A percentile compares a stretch with the other conserved stretches of the same genome.
phyloP scores from a whole-genome alignment of 805 yeast species.

The Schizosaccharomyces osmophilus region DNA sequence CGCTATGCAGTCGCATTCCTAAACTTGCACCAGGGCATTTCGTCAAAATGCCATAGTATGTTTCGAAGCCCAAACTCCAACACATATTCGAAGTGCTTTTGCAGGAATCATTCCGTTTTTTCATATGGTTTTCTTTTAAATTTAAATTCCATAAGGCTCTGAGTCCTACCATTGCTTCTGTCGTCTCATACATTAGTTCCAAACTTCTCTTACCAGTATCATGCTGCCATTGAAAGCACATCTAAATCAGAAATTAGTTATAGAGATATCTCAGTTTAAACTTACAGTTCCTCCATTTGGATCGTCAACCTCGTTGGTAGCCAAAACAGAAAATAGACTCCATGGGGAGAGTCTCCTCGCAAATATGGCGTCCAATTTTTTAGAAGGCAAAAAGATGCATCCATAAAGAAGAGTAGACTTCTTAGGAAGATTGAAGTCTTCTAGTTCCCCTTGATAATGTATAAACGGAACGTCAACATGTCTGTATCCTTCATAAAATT shows the following conservation, averaged over 20 bases:
- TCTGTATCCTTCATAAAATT: conserved; percentile 10
- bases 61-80: conserved; percentile 58
- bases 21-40: conserved; percentile 79
- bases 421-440: conserved; percentile 7
- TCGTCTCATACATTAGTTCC: conserved; percentile 60
- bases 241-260: conserved; percentile 14
- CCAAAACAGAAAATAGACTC: conserved; percentile 24
- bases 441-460: conserved; percentile 10
- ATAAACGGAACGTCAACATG: conserved; percentile 8
- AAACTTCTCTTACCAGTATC: conserved; percentile 37
- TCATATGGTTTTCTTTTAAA: neutral
- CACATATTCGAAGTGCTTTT: neutral
- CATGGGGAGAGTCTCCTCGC: conserved; percentile 34
- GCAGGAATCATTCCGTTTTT: neutral
- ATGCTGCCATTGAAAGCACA: conserved; percentile 36
- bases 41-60: conserved; percentile 65
- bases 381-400: conserved; percentile 66
- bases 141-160: conserved; percentile 45
- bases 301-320: neutral
- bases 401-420: conserved; percentile 42
- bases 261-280: neutral
- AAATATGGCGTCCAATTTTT: conserved; percentile 67
- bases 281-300: neutral
- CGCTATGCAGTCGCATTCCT: conserved; percentile 62
- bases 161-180: conserved; percentile 62